Evolutionary conservation across 352 stramenopile species (phyloP).

Genomic region (Aphanomyces invadans): DNA sequence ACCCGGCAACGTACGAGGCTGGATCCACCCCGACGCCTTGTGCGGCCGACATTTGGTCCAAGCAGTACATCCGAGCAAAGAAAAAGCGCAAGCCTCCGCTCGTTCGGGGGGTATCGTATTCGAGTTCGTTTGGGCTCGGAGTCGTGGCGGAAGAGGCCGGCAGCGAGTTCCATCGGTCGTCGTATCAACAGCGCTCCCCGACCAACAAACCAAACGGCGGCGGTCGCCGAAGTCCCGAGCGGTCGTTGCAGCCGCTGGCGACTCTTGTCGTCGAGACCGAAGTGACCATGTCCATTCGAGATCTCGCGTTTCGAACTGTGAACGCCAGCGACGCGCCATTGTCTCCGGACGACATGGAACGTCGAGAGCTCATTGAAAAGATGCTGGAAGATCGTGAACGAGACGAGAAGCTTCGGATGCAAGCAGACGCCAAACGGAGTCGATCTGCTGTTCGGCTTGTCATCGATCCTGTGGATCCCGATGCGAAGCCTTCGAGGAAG

Average conservation of each 20-base stretch:
- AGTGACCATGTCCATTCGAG: slow-evolving; percentile 7
- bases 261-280: background rate
- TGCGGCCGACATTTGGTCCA: slow-evolving; percentile 23
- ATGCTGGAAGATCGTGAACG: slow-evolving; percentile 9
- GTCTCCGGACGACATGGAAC: slow-evolving; percentile 2
- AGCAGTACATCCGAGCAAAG: slow-evolving; percentile 2
- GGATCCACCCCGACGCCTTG: background rate
- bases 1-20: slow-evolving; percentile 8
- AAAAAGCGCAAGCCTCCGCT: background rate
- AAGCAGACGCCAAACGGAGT: background rate
- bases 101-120: background rate
- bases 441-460: background rate
- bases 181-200: background rate
- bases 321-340: background rate
- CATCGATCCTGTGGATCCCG: background rate
- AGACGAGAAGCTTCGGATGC: background rate
- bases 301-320: background rate
- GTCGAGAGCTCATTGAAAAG: slow-evolving; percentile 6
- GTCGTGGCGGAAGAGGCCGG: background rate
- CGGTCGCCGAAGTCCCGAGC: background rate
- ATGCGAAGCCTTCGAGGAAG: background rate
- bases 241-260: background rate
- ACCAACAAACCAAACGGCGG: background rate
- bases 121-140: background rate
- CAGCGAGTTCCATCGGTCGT: background rate